Evolutionary conservation across 2,329 filamentous ascomycete genomes (phyloP).

Genomic region (Fonsecaea monophora): DNA sequence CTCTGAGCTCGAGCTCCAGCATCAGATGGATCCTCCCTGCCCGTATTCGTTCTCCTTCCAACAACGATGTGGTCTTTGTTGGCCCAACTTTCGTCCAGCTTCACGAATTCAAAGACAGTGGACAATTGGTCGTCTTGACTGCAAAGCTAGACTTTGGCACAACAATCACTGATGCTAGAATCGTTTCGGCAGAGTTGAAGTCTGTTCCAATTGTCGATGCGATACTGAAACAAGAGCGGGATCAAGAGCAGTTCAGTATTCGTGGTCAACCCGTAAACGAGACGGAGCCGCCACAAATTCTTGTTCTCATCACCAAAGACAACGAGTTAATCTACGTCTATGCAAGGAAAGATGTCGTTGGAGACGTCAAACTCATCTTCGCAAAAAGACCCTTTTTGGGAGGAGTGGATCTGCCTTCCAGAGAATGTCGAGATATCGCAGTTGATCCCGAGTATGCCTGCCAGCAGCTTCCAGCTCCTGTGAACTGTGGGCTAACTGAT

Average conservation of each 20-base stretch:
- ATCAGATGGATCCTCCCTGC: conserved; percentile 79
- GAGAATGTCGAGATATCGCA: conserved; percentile 71
- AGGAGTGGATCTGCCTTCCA: conserved; percentile 59
- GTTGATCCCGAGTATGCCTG: conserved; percentile 75
- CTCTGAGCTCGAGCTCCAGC: conserved; percentile 76
- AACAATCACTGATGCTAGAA: conserved; percentile 77
- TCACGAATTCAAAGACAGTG: conserved; percentile 69
- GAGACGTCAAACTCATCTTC: conserved; percentile 65
- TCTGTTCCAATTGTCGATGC: conserved; percentile 41
- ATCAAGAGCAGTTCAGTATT: conserved; percentile 36
- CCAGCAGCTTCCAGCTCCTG: not conserved
- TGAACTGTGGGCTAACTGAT: conserved; percentile 20
- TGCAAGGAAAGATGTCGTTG: conserved; percentile 56
- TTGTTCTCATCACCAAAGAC: conserved; percentile 77
- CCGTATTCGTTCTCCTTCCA: conserved; percentile 70
- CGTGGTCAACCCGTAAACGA: conserved; percentile 31
- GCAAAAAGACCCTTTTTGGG: conserved; percentile 66
- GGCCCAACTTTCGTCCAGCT: conserved; percentile 83
- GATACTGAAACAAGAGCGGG: conserved; percentile 39
- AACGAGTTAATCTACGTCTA: conserved; percentile 80
- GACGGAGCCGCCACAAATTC: conserved; percentile 75
- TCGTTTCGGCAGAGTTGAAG: conserved; percentile 68
- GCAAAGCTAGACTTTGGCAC: conserved; percentile 79
- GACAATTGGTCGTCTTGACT: conserved; percentile 76
- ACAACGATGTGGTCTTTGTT: conserved; percentile 86